These are phyloP conservation scores for Trichoderma sp. DNA, from an alignment of 2,329 filamentous ascomycete genomes.

Conservation along the genomic window DNA sequence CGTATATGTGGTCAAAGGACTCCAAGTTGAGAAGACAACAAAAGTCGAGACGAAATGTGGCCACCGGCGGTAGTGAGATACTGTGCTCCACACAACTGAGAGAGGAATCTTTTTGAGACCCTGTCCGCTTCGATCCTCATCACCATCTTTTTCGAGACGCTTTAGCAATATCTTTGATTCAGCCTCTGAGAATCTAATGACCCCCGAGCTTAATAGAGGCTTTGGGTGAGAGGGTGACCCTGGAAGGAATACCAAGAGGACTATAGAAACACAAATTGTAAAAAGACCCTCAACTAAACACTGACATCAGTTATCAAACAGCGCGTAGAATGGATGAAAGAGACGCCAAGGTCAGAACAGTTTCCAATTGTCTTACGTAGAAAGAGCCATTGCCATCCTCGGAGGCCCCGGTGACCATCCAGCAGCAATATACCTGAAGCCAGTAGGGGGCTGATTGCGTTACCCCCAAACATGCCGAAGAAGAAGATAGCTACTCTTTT, in stretches of 20 bases:
- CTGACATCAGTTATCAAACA: neutral
- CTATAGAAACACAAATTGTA: constrained; percentile 39
- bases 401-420: constrained; percentile 41
- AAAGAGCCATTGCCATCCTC: constrained; percentile 59
- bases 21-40: constrained; percentile 52
- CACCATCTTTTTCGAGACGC: neutral
- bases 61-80: constrained; percentile 46
- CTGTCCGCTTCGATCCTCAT: constrained; percentile 3
- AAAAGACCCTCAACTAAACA: constrained; percentile 43
- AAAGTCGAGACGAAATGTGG: constrained; percentile 49
- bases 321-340: neutral
- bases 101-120: constrained; percentile 35
- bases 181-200: neutral
- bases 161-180: neutral
- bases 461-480: constrained; percentile 53
- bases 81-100: constrained; percentile 41
- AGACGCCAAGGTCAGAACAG: no score
- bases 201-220: constrained; percentile 32
- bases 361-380: neutral
- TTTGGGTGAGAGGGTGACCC: constrained; percentile 41
- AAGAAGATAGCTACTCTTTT: constrained; percentile 54
- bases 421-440: constrained; percentile 50
- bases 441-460: constrained; percentile 37
- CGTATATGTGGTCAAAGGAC: constrained; percentile 50
- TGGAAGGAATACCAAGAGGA: constrained; percentile 42